phyloP scores from a whole-genome alignment of 805 yeast species.

The Spathaspora girioi region DNA sequence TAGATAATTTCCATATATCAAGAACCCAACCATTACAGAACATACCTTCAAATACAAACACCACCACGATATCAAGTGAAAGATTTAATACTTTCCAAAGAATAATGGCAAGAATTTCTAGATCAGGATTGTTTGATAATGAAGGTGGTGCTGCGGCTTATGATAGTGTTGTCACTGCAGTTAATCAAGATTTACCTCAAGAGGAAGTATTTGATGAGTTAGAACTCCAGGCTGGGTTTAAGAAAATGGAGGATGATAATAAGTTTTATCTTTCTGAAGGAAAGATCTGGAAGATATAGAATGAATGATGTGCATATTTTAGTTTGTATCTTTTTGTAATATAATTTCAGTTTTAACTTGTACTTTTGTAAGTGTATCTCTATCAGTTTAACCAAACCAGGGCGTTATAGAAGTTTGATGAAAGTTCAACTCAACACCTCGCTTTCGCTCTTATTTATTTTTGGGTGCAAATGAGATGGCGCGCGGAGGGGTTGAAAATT shows the following conservation, averaged over 20 bases:
- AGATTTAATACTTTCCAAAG: constrained; percentile 28
- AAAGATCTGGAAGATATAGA: constrained; percentile 34
- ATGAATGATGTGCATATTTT: background rate
- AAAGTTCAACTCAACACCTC: too few species aligned
- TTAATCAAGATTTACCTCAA: constrained; percentile 35
- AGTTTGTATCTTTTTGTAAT: background rate
- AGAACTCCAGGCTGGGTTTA: constrained; percentile 31
- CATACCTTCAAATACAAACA: constrained; percentile 15
- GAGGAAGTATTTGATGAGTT: constrained; percentile 31
- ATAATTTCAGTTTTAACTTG: background rate
- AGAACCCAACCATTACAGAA: constrained; percentile 24
- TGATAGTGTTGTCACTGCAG: constrained; percentile 26
- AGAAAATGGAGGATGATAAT: constrained; percentile 32
- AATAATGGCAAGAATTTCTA: constrained; percentile 27
- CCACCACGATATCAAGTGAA: constrained; percentile 25
- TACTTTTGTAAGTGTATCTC: background rate
- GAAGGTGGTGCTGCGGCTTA: constrained; percentile 28
- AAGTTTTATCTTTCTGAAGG: constrained; percentile 36
- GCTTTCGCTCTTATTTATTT: too few species aligned
- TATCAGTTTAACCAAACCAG: too few species aligned
- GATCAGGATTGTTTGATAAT: constrained; percentile 30
- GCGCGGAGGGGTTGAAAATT: background rate
- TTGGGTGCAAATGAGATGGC: background rate
- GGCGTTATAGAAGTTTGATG: too few species aligned
- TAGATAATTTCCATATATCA: constrained; percentile 28